A percentile compares a stretch with the other conserved stretches of the same genome.
Evolutionary conservation across 192 early-diverging fungal genomes (phyloP).

Genomic region (Umbelopsis isabellina): DNA sequence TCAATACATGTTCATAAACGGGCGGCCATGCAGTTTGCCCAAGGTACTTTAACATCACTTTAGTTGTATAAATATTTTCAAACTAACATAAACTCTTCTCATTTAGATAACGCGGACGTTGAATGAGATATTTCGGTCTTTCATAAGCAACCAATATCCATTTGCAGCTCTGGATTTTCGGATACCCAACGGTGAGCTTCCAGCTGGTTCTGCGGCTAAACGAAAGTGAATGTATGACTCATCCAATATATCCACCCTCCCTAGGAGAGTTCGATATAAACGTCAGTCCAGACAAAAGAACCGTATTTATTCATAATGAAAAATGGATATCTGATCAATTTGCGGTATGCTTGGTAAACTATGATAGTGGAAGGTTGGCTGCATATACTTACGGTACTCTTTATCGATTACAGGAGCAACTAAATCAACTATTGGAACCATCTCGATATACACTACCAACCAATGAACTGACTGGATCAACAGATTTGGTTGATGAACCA

Average conservation of each 20-base stretch:
- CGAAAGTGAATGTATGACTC: neutral
- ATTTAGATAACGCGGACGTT: slow-evolving; percentile 66
- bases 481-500: neutral
- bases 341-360: slow-evolving; percentile 32
- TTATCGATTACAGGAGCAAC: slow-evolving; percentile 37
- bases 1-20: slow-evolving; percentile 90
- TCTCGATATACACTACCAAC: slow-evolving; percentile 52
- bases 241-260: too few species aligned
- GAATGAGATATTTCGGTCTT: slow-evolving; percentile 81
- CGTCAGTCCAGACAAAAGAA: slow-evolving; percentile 94
- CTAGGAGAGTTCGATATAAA: slow-evolving; percentile 78
- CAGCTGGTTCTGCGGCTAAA: neutral
- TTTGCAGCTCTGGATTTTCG: slow-evolving; percentile 72
- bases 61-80: neutral
- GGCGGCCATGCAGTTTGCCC: slow-evolving; percentile 84
- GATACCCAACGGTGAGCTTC: slow-evolving; percentile 52
- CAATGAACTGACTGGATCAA: neutral
- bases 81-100: neutral
- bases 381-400: neutral
- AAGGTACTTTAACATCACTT: slow-evolving; percentile 49
- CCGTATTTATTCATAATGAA: slow-evolving; percentile 85
- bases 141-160: slow-evolving; percentile 77
- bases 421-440: slow-evolving; percentile 59
- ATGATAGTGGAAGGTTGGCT: neutral
- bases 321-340: slow-evolving; percentile 53